Evolutionary conservation across 352 stramenopile genomes (phyloP).

Genomic region (Phytophthora pistaciae): DNA sequence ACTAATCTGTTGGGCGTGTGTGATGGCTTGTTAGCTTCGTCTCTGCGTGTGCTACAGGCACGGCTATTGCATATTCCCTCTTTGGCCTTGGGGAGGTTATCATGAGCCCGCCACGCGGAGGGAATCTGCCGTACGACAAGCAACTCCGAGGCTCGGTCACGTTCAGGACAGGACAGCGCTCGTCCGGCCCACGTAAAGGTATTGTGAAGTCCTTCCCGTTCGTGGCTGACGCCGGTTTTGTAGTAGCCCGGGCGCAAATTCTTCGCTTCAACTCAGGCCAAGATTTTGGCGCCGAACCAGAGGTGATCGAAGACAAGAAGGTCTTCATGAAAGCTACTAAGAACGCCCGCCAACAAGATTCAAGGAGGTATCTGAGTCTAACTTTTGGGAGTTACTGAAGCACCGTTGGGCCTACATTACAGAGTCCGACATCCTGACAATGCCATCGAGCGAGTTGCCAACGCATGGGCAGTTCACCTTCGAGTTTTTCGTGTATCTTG

Average conservation of each 20-base stretch:
- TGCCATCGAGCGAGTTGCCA: not conserved
- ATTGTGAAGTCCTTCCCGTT: constrained; percentile 2
- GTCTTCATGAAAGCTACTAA: constrained; percentile 16
- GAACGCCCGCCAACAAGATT: constrained; percentile 15
- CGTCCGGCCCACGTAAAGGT: constrained; percentile 3
- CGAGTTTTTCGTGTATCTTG: constrained; percentile 17
- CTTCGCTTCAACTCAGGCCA: not conserved
- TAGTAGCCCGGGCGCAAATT: constrained; percentile 1
- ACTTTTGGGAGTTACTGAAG: constrained; percentile 6
- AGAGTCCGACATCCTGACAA: not conserved
- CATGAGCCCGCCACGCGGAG: no score
- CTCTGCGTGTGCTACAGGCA: no score
- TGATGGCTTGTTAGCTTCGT: no score
- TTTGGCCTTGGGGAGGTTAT: no score
- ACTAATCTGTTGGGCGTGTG: no score
- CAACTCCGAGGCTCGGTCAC: no score
- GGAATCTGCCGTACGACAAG: no score
- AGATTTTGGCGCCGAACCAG: not conserved
- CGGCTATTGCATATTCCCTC: no score
- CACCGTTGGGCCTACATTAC: not conserved
- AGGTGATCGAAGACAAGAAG: constrained; percentile 6
- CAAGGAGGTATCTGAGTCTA: constrained; percentile 3
- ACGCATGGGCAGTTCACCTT: constrained; percentile 6
- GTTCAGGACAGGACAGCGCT: no score
- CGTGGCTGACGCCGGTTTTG: no score